Evolutionary conservation across 148 eudicot species (phyloP), one percentile per base, ranked within the genome.

Genomic region (Vaccinium corymbosum): DNA sequence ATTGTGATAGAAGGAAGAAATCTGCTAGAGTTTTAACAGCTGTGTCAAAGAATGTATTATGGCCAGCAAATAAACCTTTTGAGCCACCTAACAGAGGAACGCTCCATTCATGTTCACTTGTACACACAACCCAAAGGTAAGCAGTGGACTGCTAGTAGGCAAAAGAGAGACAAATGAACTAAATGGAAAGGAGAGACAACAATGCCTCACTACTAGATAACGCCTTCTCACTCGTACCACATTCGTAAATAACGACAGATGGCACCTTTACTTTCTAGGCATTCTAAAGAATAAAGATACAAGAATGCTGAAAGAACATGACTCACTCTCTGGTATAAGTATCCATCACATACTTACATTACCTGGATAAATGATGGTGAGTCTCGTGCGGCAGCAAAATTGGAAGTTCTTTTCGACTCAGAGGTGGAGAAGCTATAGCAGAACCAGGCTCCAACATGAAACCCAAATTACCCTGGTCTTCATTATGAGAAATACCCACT

Each of bases 371-470:
- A 56, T 81, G 85, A 82, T 91, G 89, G 66, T 88, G 85, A 1
- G 87, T 85, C 79, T 86, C 89, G 79, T 89, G 81, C 80, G 88
- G 81, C 62, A 85, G 88, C 85, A 89, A 75, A 84, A 85, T 51
- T 72, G 91, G 80, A 57, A 87, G 88, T 82, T 86, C 90, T 80
- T 89, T 86, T 32, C 84, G 81, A 72, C 83, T 82, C 55, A 80
- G 25, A 56, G 87, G 83, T 83, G 91, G 85, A 85, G 95, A 85
- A 83, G 87, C 83, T 82, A 85, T 88, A 13, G 86, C 53, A 62
- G 93, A 89, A 88, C 82, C 89, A 20, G 98, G 94, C 89, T 95
- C 98, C 84, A 95, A 88, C 50, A 87, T 89, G 87, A 97, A 97
- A 76, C 94, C 95, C 62, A 97, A 83, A n/a, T 85, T 84, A 79